These are phyloP conservation scores for Piper longum DNA, from an alignment of 164 flowering plant species.

Conservation along the genomic window DNA sequence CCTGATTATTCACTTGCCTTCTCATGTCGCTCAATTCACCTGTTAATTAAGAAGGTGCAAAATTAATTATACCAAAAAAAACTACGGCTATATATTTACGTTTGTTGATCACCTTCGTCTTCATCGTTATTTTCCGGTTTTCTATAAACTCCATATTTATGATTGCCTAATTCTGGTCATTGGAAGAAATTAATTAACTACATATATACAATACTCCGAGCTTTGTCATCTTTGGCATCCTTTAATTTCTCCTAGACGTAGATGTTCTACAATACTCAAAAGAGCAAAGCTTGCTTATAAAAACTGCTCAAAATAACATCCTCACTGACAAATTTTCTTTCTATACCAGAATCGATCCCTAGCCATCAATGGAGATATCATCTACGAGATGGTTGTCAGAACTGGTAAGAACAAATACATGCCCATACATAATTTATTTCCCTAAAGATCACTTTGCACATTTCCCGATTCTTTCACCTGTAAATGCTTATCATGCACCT, in stretches of 20 bases:
- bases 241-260: too few species aligned
- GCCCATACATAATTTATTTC: background rate
- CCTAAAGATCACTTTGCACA: background rate
- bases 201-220: too few species aligned
- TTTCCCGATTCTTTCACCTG: background rate
- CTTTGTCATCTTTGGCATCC: too few species aligned
- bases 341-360: background rate
- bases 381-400: constrained; percentile 25
- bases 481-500: background rate
- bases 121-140: background rate
- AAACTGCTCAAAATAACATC: background rate
- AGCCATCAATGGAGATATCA: constrained; percentile 27
- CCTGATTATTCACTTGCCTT: background rate
- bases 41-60: background rate
- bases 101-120: background rate
- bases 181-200: too few species aligned
- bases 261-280: too few species aligned
- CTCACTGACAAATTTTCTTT: background rate
- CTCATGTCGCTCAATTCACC: background rate
- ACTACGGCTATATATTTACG: background rate
- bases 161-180: too few species aligned
- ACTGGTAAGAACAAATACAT: constrained; percentile 17
- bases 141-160: too few species aligned
- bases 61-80: background rate
- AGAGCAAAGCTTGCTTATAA: too few species aligned